Base-by-base conservation (phyloP, 495 filamentous ascomycete genomes). In the Aspergillus kassunensis region DNA sequence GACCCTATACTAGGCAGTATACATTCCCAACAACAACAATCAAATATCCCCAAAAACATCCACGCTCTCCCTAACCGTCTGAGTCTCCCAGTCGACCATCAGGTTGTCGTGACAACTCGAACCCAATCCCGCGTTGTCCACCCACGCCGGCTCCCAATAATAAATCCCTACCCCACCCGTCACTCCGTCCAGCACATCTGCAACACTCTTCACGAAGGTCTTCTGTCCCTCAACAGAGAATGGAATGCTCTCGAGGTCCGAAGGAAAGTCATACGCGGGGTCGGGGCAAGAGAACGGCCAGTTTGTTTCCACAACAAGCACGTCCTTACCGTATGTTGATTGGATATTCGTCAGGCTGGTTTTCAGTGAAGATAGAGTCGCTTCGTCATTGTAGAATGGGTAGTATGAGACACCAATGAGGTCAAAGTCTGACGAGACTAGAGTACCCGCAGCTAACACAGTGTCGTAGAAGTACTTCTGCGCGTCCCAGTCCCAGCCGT, bases 91-190 rank as follows among this genome's bases (percentile, higher is more conserved):
- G 45, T 64, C 66, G 52, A 79, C 65, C 65, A 80, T 55, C 48
- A 78, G 46, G 57, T 73, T 75, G 64, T 80, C 70, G 23, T 61
- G 53, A 56, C 77, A 81, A 21, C 74, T 75, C 31, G 74, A 75
- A 19, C 86, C 85, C 49, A 87, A 64, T 11, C 63, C 75, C 11
- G 76, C 76, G 62, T 87, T 87, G 37, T 80, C 67, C 37, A 86
- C 71, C 84, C 84, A 88, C 7, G 78, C 83, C 4, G 84, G 85
- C 61, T 88, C 83, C 84, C 85, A 88, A 48, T 87, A 89, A 58
- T 85, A 86, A 36, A 88, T 53, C 0, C 84, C 84, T 47, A 69
- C 19, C 0, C 70, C 70, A 10, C 75, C 75, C 24, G 24, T 27
- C 3, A 64, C 69, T 6, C 63, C 71, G 2, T 68, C 66, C 31